phyloP scores from a whole-genome alignment of 495 filamentous ascomycete genomes.

The Recurvomyces mirabilis region DNA sequence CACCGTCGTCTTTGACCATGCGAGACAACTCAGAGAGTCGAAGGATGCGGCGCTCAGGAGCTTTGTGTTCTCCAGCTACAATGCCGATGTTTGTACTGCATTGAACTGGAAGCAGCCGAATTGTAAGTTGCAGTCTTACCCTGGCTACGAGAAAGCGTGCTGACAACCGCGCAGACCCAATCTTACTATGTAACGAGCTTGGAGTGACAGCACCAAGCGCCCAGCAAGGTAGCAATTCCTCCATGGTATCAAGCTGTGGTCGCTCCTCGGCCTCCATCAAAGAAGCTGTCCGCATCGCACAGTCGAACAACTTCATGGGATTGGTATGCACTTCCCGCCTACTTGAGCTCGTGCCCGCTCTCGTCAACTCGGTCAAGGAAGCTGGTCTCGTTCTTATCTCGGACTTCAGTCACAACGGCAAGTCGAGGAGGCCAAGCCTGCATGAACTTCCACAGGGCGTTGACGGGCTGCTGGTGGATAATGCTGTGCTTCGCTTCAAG shows the following conservation, averaged over 20 bases:
- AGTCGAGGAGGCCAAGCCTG: constrained; percentile 33
- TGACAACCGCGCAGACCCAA: constrained; percentile 49
- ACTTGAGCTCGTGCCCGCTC: constrained; percentile 76
- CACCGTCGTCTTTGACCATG: constrained; percentile 80
- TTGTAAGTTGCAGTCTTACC: constrained; percentile 43
- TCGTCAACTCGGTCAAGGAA: constrained; percentile 86
- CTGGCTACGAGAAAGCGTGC: background rate
- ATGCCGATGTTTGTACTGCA: constrained; percentile 77
- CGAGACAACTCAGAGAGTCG: constrained; percentile 61
- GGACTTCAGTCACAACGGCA: constrained; percentile 53
- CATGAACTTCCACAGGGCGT: constrained; percentile 50
- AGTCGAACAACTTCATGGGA: constrained; percentile 97
- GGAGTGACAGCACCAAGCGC: constrained; percentile 37
- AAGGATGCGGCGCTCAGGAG: constrained; percentile 39
- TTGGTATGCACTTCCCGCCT: constrained; percentile 78
- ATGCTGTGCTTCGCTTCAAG: constrained; percentile 84
- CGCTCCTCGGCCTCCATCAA: constrained; percentile 73
- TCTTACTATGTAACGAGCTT: constrained; percentile 88
- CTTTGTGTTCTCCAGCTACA: constrained; percentile 87
- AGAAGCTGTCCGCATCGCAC: constrained; percentile 84
- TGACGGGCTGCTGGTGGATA: constrained; percentile 73
- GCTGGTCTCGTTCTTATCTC: constrained; percentile 85
- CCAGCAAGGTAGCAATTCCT: constrained; percentile 14
- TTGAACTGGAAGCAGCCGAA: constrained; percentile 99
- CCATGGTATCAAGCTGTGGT: constrained; percentile 52